A percentile compares a stretch with the other conserved stretches of the same genome.
phyloP scores from a whole-genome alignment of 108 stramenopile genomes.

The Aurantiochytrium sp. region DNA sequence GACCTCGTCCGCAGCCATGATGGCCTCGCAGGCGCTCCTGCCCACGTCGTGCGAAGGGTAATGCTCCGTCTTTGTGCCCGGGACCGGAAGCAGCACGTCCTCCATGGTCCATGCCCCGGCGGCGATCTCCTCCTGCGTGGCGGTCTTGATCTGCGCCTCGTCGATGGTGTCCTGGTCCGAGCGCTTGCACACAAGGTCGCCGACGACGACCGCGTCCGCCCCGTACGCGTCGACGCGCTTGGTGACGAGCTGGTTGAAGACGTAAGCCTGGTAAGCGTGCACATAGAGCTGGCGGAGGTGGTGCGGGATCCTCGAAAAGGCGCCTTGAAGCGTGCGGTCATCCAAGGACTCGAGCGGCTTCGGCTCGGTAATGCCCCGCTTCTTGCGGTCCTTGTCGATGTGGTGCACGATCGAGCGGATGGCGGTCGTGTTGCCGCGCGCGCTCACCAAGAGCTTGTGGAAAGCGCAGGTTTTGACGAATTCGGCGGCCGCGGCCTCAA shows the following conservation, averaged over 20 bases:
- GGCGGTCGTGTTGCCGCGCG: constrained; percentile 44
- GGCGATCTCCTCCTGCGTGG: neutral
- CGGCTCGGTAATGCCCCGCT: constrained; percentile 37
- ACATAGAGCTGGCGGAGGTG: neutral
- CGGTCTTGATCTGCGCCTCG: neutral
- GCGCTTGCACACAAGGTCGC: constrained; percentile 39
- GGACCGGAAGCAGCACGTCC: neutral
- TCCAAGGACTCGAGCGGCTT: constrained; percentile 41
- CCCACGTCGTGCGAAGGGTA: neutral
- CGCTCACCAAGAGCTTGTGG: neutral
- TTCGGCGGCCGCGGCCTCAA: constrained; percentile 36
- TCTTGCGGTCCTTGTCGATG: constrained; percentile 34
- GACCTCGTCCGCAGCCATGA: neutral
- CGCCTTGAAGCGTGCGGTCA: constrained; percentile 46
- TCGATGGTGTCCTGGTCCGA: neutral
- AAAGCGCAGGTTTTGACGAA: neutral
- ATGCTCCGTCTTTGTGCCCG: neutral
- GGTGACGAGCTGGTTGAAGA: constrained; percentile 52
- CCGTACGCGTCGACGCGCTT: constrained; percentile 41
- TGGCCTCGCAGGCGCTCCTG: neutral
- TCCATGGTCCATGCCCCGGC: neutral
- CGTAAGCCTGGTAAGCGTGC: constrained; percentile 51
- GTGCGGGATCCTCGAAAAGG: neutral
- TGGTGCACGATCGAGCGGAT: constrained; percentile 42
- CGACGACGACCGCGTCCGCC: constrained; percentile 33